Conservation (phyloP, 2,329 filamentous ascomycete genomes). For the Fusarium sp. region DNA sequence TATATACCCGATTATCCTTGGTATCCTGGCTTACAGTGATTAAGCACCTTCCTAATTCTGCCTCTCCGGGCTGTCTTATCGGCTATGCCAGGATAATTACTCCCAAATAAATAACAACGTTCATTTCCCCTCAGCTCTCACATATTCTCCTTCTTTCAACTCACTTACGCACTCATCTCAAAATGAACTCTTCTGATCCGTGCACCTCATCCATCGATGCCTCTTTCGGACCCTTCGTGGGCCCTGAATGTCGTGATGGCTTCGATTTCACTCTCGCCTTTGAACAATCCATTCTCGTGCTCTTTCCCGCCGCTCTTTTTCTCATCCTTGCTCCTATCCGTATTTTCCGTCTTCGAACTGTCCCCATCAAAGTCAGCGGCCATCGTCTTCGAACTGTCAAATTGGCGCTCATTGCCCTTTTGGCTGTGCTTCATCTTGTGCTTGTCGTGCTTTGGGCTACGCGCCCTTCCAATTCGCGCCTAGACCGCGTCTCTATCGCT, state of each 20-base stretch:
- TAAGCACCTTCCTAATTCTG: constrained; percentile 37
- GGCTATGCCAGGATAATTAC: neutral
- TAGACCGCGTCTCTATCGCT: constrained; percentile 48
- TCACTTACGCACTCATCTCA: neutral
- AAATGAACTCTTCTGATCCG: constrained; percentile 43
- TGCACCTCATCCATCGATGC: constrained; percentile 44
- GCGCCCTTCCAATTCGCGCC: constrained; percentile 21
- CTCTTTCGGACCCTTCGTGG: constrained; percentile 45
- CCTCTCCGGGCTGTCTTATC: neutral
- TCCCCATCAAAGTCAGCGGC: constrained; percentile 44
- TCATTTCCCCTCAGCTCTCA: neutral
- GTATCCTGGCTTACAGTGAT: neutral
- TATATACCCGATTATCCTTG: neutral
- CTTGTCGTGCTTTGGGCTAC: constrained; percentile 52
- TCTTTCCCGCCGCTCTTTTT: constrained; percentile 49
- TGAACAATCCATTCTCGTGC: constrained; percentile 53
- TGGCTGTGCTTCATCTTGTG: constrained; percentile 51
- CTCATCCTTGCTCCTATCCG: constrained; percentile 51
- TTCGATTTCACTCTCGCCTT: constrained; percentile 66
- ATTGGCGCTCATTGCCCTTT: constrained; percentile 45
- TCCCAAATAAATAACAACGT: constrained; percentile 4
- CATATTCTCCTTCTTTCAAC: neutral
- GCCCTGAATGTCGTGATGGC: constrained; percentile 52
- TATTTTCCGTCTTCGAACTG: constrained; percentile 45
- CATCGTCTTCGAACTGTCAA: constrained; percentile 45